A percentile compares a stretch with the other conserved stretches of the same genome.
Evolutionary conservation across 1,284 basidiomycete species (phyloP).

Genomic region (Rhodotorula sp.): DNA sequence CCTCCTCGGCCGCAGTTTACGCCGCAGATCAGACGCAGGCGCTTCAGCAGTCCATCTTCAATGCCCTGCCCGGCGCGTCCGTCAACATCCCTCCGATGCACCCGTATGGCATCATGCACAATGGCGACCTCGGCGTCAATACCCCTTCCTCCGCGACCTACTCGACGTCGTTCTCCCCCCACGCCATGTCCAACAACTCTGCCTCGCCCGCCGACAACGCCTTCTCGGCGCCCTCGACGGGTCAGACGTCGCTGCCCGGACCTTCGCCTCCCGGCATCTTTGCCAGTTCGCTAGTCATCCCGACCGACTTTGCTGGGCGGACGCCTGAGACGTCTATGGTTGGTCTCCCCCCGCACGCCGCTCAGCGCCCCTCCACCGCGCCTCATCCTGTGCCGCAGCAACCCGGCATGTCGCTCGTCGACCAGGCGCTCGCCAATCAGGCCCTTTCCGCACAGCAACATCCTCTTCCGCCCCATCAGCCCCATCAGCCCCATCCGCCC

Average conservation of each 20-base stretch:
- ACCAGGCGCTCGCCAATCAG: conserved; percentile 17
- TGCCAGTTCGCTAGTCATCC: conserved; percentile 27
- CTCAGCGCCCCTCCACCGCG: not conserved
- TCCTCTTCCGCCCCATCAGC: not conserved
- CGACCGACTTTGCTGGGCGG: conserved; percentile 9
- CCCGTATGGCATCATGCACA: conserved; percentile 1
- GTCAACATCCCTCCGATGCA: conserved; percentile 3
- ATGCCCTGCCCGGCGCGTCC: not conserved
- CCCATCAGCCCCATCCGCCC: conserved; percentile 3
- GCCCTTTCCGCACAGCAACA: conserved; percentile 3
- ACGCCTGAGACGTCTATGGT: not conserved
- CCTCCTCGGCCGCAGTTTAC: conserved; percentile 11
- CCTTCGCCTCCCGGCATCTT: conserved; percentile 18
- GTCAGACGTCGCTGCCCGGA: not conserved
- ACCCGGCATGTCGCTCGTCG: conserved; percentile 18
- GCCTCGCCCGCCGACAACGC: conserved; percentile 32
- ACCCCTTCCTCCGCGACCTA: conserved; percentile 23
- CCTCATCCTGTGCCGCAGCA: not conserved
- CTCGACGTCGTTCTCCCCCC: conserved; percentile 25
- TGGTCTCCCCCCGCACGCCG: not conserved
- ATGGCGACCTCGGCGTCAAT: conserved; percentile 21
- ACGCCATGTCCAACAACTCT: conserved; percentile 27
- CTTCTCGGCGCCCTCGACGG: conserved; percentile 8
- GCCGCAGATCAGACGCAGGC: conserved; percentile 17
- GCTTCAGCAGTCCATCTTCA: conserved; percentile 18